Percentiles rank a stretch among this genome's conserved stretches.
phyloP scores from a whole-genome alignment of 768 basidiomycete genomes.

The Leccinum broughii region DNA sequence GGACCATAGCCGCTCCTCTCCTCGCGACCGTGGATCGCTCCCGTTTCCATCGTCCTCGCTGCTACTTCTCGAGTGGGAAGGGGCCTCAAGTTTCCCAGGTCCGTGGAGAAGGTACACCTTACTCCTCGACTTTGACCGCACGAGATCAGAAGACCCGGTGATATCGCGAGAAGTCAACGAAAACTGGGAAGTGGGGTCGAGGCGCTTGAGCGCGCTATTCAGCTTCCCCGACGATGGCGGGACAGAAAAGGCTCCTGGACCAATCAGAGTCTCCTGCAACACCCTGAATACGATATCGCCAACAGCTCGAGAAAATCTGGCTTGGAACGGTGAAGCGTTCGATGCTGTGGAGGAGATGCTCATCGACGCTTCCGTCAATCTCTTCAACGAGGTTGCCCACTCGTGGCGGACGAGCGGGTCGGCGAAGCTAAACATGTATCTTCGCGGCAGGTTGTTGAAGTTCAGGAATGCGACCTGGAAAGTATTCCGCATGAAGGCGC shows the following conservation, averaged over 20 bases:
- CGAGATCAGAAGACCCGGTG: conserved; percentile 39
- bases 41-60: conserved; percentile 34
- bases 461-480: conserved; percentile 88
- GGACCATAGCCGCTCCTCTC: conserved; percentile 62
- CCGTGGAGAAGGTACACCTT: conserved; percentile 64
- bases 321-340: conserved; percentile 38
- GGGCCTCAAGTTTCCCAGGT: conserved; percentile 59
- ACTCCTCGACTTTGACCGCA: conserved; percentile 71
- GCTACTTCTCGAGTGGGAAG: conserved; percentile 28
- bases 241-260: conserved; percentile 28
- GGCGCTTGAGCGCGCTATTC: conserved; percentile 38
- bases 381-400: conserved; percentile 69
- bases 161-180: conserved; percentile 27
- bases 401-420: conserved; percentile 74
- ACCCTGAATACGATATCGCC: conserved; percentile 79
- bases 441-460: conserved; percentile 65
- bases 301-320: conserved; percentile 60
- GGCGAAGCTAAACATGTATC: conserved; percentile 94
- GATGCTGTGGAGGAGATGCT: conserved; percentile 27
- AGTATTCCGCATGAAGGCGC: conserved; percentile 95
- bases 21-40: conserved; percentile 36
- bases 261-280: conserved; percentile 81
- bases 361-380: conserved; percentile 58
- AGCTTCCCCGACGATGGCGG: conserved; percentile 30
- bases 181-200: conserved; percentile 25